Evolutionary conservation across 495 filamentous ascomycete genomes (phyloP).

Genomic region (Podospora conica): DNA sequence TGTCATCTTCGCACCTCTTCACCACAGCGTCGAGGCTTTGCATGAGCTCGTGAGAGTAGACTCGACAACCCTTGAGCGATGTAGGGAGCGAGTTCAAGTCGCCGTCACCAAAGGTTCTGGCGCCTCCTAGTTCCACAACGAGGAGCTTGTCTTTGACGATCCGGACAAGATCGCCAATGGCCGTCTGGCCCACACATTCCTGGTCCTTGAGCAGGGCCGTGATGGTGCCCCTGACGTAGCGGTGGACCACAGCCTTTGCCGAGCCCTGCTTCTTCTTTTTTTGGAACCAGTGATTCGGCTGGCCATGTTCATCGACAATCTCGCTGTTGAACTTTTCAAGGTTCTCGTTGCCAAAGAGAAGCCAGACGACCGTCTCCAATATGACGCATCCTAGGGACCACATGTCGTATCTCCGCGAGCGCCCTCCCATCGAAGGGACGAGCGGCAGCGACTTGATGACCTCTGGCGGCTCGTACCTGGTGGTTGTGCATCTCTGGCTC

Average conservation of each 20-base stretch:
- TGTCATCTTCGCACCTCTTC: constrained; percentile 10
- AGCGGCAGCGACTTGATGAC: neutral
- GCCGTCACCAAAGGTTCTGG: neutral
- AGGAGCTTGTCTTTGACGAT: constrained; percentile 21
- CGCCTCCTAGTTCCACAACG: constrained; percentile 18
- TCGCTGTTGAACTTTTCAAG: constrained; percentile 18
- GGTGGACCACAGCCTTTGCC: constrained; percentile 9
- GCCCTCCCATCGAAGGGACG: constrained; percentile 11
- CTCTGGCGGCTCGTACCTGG: constrained; percentile 27
- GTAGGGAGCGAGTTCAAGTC: neutral
- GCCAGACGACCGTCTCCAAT: constrained; percentile 32
- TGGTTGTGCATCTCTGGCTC: constrained; percentile 10
- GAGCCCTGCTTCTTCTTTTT: neutral
- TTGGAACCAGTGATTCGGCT: constrained; percentile 2
- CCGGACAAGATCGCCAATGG: constrained; percentile 18
- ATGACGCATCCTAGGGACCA: constrained; percentile 38
- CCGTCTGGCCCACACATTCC: constrained; percentile 13
- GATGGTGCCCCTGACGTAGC: neutral
- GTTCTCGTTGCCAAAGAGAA: constrained; percentile 24
- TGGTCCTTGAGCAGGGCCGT: neutral
- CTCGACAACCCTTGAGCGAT: neutral
- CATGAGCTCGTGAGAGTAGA: constrained; percentile 8
- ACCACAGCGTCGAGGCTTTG: constrained; percentile 12
- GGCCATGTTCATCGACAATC: constrained; percentile 3
- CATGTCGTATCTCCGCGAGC: constrained; percentile 24